These are phyloP conservation scores for Lasiodiplodia sp. DNA, from an alignment of 2,329 filamentous ascomycete species.

Conservation along the genomic window DNA sequence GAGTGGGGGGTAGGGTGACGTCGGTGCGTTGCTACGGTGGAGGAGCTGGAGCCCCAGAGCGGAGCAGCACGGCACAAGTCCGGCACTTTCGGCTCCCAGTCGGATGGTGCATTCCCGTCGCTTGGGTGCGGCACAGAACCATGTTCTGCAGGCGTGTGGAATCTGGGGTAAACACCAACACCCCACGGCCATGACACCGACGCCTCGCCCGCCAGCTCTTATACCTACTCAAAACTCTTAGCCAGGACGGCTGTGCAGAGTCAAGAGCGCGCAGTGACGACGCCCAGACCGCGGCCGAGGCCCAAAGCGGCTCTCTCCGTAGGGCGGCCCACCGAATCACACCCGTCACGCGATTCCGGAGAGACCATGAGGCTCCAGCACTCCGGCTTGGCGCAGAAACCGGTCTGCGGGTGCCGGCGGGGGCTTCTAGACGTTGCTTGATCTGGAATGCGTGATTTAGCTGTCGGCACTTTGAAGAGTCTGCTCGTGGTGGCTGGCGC, in stretches of 20 bases:
- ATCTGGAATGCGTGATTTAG: not conserved
- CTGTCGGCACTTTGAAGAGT: not conserved
- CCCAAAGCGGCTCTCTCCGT: conserved; percentile 17
- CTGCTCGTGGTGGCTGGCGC: not conserved
- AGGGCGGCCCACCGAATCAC: not conserved
- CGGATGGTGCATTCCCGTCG: not conserved
- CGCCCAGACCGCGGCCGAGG: not conserved
- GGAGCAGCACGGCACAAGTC: conserved; percentile 5
- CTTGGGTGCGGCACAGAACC: conserved; percentile 8
- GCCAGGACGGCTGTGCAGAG: not conserved
- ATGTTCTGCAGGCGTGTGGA: not conserved
- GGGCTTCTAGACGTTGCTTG: no score
- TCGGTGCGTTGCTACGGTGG: conserved; percentile 1
- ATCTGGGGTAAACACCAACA: not conserved
- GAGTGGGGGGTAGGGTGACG: not conserved
- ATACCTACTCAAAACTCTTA: not conserved
- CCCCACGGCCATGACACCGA: not conserved
- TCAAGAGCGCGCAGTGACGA: not conserved
- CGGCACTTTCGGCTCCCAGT: not conserved
- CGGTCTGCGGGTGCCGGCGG: not conserved
- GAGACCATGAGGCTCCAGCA: not conserved
- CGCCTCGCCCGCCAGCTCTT: not conserved
- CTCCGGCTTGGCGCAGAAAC: not conserved
- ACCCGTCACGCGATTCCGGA: conserved; percentile 6
- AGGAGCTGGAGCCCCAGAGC: conserved; percentile 20